Evolutionary conservation across 441 rosid species (phyloP).

Genomic region (Populus hybrid): DNA sequence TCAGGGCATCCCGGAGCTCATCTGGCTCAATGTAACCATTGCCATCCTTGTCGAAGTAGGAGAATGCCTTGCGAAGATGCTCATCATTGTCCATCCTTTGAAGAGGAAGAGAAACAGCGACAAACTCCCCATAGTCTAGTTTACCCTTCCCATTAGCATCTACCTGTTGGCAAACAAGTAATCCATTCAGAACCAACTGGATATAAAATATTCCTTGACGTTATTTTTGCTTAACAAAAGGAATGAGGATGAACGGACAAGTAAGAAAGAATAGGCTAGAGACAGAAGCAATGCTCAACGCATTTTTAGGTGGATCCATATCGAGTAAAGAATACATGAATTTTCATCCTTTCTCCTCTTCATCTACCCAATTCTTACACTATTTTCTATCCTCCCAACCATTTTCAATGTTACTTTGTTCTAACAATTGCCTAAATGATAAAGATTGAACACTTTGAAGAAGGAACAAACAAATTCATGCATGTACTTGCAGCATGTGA

Average conservation of each 20-base stretch:
- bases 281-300: not conserved
- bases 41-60: conserved; percentile 93
- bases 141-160: conserved; percentile 89
- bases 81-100: conserved; percentile 95
- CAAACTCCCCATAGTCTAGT: conserved; percentile 86
- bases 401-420: not conserved
- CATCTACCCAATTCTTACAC: not conserved
- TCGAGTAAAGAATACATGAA: not conserved
- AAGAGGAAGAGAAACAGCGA: conserved; percentile 92
- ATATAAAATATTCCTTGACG: not conserved
- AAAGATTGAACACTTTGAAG: not conserved
- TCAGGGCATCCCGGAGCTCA: conserved; percentile 85
- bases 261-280: not conserved
- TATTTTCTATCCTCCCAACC: not conserved
- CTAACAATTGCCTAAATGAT: not conserved
- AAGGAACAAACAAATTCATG: not conserved
- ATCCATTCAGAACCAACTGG: conserved; percentile 12
- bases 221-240: not conserved
- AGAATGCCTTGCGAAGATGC: conserved; percentile 92
- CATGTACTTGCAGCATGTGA: not conserved
- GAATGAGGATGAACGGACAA: not conserved
- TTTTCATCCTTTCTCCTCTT: not conserved
- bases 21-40: conserved; percentile 84
- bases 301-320: not conserved
- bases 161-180: conserved; percentile 51